Evolutionary conservation across 2,329 filamentous ascomycete genomes (phyloP), one percentile per base, ranked within the genome.

Genomic region (Uncinocarpus reesii): DNA sequence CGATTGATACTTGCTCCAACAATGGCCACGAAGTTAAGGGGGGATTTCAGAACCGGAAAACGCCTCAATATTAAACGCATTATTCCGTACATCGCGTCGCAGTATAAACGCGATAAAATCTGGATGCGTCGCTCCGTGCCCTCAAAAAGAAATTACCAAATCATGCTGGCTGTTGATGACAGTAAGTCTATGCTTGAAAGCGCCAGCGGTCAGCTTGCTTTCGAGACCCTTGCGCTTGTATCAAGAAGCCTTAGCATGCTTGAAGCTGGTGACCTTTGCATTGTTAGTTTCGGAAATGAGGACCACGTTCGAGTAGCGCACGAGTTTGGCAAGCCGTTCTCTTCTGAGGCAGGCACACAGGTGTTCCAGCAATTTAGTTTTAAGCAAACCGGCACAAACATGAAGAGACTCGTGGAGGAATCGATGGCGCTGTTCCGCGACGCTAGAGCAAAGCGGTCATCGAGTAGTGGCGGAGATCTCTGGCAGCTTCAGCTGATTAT

Each of bases 51-150:
- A 57, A 98, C 92, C 0, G 92, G 92, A 54, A 98, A 99, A 66
- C 84, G 92, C 0, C 86, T 99, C 58, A 98, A 96, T 68, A 95
- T 99, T 73, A 96, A 96, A 69, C 87, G 90, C 57, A 98, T 99
- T 68, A 98, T 99, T 60, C 92, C 93, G 0, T 99, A 98, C 70
- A 96, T 99, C 58, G 92, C 93, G 1, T 96, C 89, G 0, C 83
- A 85, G 62, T 98, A 95, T 76, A 96, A 95, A 74, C 86, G 92
- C 52, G 92, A 99, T 77, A 98, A 98, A 75, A 99, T 99, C 68
- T 99, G 92, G 92, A 94, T 98, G 83, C 84, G 93, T 11, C 81
- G 93, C 48, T 83, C 80, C 28, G 81, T 95, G 42, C 93, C 93
- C 1, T 90, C 83, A 31, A 96, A 96, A 69, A 84, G 93, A 34